These are phyloP conservation scores for Nyctanthes arbortristis DNA, from an alignment of 257 asterid genomes.

Conservation along the genomic window DNA sequence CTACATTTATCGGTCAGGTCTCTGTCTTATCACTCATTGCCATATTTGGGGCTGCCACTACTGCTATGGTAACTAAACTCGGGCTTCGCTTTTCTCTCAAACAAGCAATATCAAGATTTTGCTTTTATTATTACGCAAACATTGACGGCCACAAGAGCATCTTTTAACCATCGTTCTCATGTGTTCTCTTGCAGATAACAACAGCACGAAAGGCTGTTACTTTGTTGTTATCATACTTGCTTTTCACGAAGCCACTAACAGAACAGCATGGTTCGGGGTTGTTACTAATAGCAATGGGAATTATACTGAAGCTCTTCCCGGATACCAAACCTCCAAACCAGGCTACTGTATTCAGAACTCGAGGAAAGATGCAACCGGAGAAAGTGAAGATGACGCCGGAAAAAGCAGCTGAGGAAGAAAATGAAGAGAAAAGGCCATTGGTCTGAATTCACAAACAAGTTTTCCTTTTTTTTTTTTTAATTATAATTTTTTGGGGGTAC, in stretches of 20 bases:
- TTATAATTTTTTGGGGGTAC: too few species aligned
- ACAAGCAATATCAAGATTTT: not conserved
- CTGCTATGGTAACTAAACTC: slow-evolving; percentile 63
- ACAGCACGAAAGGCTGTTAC: slow-evolving; percentile 94
- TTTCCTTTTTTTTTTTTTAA: not conserved
- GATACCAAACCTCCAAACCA: slow-evolving; percentile 49
- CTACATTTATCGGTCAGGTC: slow-evolving; percentile 82
- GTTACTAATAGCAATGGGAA: slow-evolving; percentile 70
- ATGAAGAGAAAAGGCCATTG: slow-evolving; percentile 58
- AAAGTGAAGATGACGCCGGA: slow-evolving; percentile 29
- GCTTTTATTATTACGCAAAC: not conserved
- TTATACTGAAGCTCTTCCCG: slow-evolving; percentile 61
- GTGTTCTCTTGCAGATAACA: slow-evolving; percentile 54
- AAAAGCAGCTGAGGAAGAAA: slow-evolving; percentile 33
- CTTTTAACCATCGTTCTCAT: not conserved
- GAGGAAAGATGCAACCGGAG: slow-evolving; percentile 23
- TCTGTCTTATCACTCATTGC: slow-evolving; percentile 88
- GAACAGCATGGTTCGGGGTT: slow-evolving; percentile 77
- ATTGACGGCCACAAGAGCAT: not conserved
- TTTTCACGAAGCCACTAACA: slow-evolving; percentile 80
- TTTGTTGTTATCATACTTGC: slow-evolving; percentile 65
- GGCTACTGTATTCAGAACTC: slow-evolving; percentile 3
- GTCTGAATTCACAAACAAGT: slow-evolving; percentile 32
- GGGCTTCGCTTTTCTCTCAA: not conserved
- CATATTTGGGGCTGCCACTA: slow-evolving; percentile 84